Evolutionary conservation across 2,329 filamentous ascomycete species (phyloP).

Genomic region (Sphaerostilbella broomeana): DNA sequence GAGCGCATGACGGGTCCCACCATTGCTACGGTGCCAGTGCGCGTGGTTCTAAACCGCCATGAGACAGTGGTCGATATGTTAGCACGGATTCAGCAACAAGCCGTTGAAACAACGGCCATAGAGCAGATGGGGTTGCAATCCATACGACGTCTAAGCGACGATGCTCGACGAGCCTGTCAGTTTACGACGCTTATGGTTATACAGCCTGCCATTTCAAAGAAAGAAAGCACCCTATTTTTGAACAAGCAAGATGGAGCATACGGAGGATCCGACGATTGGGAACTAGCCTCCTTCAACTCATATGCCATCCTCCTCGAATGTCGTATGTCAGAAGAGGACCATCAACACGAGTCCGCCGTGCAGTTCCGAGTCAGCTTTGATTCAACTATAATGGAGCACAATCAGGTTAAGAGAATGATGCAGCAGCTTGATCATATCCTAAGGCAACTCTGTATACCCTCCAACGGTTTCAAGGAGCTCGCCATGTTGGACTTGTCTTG

Average conservation of each 20-base stretch:
- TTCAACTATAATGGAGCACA: slow-evolving; percentile 6
- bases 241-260: neutral
- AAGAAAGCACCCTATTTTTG: too few relatives aligned
- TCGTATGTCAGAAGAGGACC: neutral
- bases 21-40: slow-evolving; percentile 14
- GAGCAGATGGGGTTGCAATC: slow-evolving; percentile 24
- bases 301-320: slow-evolving; percentile 9
- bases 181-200: slow-evolving; percentile 16
- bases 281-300: slow-evolving; percentile 2
- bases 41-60: slow-evolving; percentile 11
- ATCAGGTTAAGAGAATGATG: slow-evolving; percentile 9
- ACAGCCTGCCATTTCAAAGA: neutral
- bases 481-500: slow-evolving; percentile 10
- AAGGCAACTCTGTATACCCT: slow-evolving; percentile 6
- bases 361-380: slow-evolving; percentile 14
- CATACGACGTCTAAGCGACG: slow-evolving; percentile 18
- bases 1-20: slow-evolving; percentile 10
- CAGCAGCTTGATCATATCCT: slow-evolving; percentile 13
- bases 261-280: neutral
- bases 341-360: slow-evolving; percentile 3
- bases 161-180: slow-evolving; percentile 13
- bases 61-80: slow-evolving; percentile 11
- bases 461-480: slow-evolving; percentile 10
- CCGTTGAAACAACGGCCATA: slow-evolving; percentile 19
- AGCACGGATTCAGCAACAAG: slow-evolving; percentile 18